These are phyloP conservation scores for Pilasporangium apinafurcum DNA, from an alignment of 352 stramenopile species.

Conservation along the genomic window DNA sequence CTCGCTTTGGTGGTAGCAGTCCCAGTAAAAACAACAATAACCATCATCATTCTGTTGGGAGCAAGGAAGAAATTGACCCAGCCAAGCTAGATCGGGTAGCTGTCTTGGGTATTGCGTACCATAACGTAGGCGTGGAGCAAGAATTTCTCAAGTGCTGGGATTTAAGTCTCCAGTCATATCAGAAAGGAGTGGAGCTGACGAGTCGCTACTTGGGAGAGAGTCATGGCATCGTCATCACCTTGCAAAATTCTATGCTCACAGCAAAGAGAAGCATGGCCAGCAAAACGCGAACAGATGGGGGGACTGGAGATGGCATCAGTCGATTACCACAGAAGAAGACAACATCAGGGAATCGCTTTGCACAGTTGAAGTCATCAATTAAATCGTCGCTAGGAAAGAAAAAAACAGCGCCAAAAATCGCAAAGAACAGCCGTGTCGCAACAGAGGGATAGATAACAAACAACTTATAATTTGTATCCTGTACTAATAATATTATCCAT, in stretches of 20 bases:
- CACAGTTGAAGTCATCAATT: constrained; percentile 25
- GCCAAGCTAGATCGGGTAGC: constrained; percentile 85
- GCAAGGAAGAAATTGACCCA: constrained; percentile 9
- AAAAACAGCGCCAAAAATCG: constrained; percentile 10
- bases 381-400: constrained; percentile 36
- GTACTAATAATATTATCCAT: too few relatives aligned
- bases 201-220: constrained; percentile 78
- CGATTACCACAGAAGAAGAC: constrained; percentile 9
- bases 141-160: constrained; percentile 94
- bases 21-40: constrained; percentile 12
- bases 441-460: constrained; percentile 10
- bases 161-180: constrained; percentile 87
- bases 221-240: constrained; percentile 89
- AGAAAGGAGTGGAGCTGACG: constrained; percentile 88
- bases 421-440: constrained; percentile 14
- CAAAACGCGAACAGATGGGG: constrained; percentile 33
- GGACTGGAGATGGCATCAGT: constrained; percentile 53
- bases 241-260: constrained; percentile 87
- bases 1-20: constrained; percentile 1
- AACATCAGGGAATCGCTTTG: constrained; percentile 15
- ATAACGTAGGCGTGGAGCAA: constrained; percentile 94
- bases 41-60: neutral
- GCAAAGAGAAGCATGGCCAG: constrained; percentile 58
- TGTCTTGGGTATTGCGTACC: constrained; percentile 92
- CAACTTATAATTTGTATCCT: too few relatives aligned